Evolutionary conservation across 768 basidiomycete species (phyloP), one percentile per base, ranked within the genome.

Genomic region (Panellus pusillus): DNA sequence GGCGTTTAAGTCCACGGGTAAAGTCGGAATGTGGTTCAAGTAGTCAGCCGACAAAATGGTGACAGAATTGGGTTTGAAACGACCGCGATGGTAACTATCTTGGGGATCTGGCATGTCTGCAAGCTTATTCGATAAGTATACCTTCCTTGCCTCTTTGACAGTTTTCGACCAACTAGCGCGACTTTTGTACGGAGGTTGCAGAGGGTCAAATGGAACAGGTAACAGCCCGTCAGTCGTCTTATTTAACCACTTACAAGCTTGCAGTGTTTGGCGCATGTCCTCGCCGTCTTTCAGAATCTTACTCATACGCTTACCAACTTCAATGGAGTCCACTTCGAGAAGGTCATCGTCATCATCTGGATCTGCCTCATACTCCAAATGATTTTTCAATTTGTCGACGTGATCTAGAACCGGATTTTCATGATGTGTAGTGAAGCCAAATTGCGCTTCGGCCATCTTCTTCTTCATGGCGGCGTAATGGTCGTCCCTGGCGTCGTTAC

Each of bases 401-500:
- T 54, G 31, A 17, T 17, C 32, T 37, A 57, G 29, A 13, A 54
- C 19, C 19, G 19, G 17, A 9, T 56, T 60, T 57, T 13, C 7
- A 7, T 35, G 32, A 46, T 31, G n/a, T n/a, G n/a, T 52, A 17
- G 52, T 44, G 40, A 47, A 44, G 52, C 59, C 11, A 32, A 44
- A 24, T 24, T 35, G 6, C 4, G 28, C 41, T 4, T 47, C 49
- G 31, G 43, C 35, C 6, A 50, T n/a, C 3, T 49, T 50, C 11
- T 41, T 50, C 48, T 58, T 58, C 44, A 61, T 46, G 9, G 51
- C 49, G 12, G 54, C 56, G 32, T 47, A 44, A 44, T 61, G 65
- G 54, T 70, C 67, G 58, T 70, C 69, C 20, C 60, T 11, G 9
- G 62, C 69, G 60, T 69, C 68, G 11, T 55, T 28, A 42, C 69